Conservation (phyloP, 768 basidiomycete genomes). For the Cystobasidium tubakii region DNA sequence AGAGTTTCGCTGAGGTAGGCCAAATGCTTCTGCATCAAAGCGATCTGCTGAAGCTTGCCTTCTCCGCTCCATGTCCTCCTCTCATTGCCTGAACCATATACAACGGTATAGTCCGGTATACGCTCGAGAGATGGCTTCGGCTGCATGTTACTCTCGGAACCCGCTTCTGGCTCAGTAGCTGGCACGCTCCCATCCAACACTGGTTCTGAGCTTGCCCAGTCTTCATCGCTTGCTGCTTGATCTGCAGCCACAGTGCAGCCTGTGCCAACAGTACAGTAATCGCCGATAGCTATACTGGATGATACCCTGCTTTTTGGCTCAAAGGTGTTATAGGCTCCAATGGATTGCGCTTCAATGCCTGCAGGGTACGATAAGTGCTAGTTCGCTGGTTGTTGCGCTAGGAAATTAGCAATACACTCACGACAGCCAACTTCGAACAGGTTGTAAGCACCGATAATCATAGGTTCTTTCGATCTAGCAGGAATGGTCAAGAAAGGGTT, state of each 20-base stretch:
- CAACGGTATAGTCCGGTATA: slow-evolving; percentile 73
- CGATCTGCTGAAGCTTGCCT: slow-evolving; percentile 73
- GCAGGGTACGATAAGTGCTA: not conserved
- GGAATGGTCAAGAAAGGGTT: not conserved
- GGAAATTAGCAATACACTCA: slow-evolving; percentile 54
- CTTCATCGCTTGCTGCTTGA: slow-evolving; percentile 43
- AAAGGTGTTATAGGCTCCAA: slow-evolving; percentile 81
- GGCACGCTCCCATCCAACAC: not conserved
- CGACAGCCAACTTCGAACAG: slow-evolving; percentile 90
- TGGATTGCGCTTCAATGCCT: slow-evolving; percentile 80
- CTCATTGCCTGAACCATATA: slow-evolving; percentile 68
- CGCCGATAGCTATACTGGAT: slow-evolving; percentile 69
- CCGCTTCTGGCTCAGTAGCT: not conserved
- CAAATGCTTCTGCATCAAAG: slow-evolving; percentile 75
- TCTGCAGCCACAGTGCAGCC: slow-evolving; percentile 69
- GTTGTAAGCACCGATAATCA: slow-evolving; percentile 91
- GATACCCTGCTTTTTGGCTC: slow-evolving; percentile 77
- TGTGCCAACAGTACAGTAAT: slow-evolving; percentile 76
- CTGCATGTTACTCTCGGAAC: too few relatives aligned
- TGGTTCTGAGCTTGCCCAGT: not conserved
- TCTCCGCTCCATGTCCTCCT: slow-evolving; percentile 77
- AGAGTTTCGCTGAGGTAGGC: slow-evolving; percentile 68
- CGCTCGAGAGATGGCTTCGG: too few relatives aligned
- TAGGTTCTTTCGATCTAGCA: slow-evolving; percentile 48
- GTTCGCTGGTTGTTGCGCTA: not conserved